Conservation (phyloP, 2,329 filamentous ascomycete species). For the Colletotrichum costaricense region DNA sequence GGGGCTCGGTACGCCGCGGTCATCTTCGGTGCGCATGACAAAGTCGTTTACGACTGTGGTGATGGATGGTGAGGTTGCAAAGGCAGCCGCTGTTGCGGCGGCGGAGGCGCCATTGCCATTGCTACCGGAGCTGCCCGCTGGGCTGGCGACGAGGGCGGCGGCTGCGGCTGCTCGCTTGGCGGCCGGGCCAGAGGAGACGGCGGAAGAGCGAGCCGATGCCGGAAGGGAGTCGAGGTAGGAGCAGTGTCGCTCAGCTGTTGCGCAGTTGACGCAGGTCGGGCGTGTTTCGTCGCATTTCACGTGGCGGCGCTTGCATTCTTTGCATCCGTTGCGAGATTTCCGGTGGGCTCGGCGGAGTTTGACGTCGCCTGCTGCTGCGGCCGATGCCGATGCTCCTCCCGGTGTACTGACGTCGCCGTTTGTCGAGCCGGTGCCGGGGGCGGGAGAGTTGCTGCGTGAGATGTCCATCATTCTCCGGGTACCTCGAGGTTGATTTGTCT, state of each 20-base stretch:
- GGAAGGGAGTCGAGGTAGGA: constrained; percentile 41
- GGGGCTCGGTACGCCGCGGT: constrained; percentile 4
- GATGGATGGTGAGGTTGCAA: constrained; percentile 14
- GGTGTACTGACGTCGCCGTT: constrained; percentile 27
- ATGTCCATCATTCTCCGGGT: neutral
- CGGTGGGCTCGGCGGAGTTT: constrained; percentile 51
- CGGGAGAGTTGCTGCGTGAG: constrained; percentile 1
- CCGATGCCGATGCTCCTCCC: neutral
- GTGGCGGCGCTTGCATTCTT: constrained; percentile 53
- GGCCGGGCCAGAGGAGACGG: neutral
- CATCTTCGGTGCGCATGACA: constrained; percentile 8
- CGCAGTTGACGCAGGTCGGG: constrained; percentile 54
- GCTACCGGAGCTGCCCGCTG: neutral
- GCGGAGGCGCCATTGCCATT: neutral
- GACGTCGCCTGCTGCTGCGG: constrained; percentile 24
- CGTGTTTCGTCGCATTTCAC: constrained; percentile 56
- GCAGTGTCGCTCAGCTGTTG: constrained; percentile 49
- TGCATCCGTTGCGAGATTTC: constrained; percentile 54
- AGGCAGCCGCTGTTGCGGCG: neutral
- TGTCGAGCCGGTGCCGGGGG: constrained; percentile 36
- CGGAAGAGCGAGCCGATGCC: constrained; percentile 2
- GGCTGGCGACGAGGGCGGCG: constrained; percentile 4
- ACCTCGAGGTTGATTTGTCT: neutral
- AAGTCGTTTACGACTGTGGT: constrained; percentile 24
- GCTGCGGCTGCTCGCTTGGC: constrained; percentile 9